Conservation (phyloP, 2,329 filamentous ascomycete species). For the Aspergillus melleus region DNA sequence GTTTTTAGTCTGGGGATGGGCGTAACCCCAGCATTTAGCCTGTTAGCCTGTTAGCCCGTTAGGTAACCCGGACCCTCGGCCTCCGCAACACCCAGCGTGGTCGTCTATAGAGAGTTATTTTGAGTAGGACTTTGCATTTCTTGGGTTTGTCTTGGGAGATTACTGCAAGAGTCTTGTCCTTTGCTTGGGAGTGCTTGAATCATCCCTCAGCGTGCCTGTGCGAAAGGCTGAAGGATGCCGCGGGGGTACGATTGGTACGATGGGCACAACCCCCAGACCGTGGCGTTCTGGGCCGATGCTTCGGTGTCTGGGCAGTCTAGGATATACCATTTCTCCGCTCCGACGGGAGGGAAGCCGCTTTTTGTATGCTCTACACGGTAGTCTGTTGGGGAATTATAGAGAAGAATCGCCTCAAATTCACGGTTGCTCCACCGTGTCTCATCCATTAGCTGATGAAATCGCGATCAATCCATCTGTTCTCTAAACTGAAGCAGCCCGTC, state of each 20-base stretch:
- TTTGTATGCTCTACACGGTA: too few species aligned
- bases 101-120: constrained; percentile 7
- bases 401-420: too few species aligned
- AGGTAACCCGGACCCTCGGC: too few species aligned
- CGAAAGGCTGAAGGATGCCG: not conserved
- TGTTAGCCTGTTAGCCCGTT: not conserved
- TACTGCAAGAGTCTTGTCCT: constrained; percentile 3
- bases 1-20: not conserved
- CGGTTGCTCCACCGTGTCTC: too few species aligned
- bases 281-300: constrained; percentile 8
- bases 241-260: not conserved
- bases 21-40: not conserved
- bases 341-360: not conserved
- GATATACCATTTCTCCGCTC: constrained; percentile 1
- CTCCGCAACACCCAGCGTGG: not conserved
- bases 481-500: too few species aligned
- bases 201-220: not conserved
- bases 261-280: not conserved
- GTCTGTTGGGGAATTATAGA: too few species aligned
- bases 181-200: constrained; percentile 6
- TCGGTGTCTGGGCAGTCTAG: not conserved
- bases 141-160: not conserved
- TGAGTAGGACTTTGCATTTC: constrained; percentile 5
- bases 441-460: too few species aligned
- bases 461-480: too few species aligned